Evolutionary conservation across 1,284 basidiomycete species (phyloP).

Genomic region (Leccinum variabile): DNA sequence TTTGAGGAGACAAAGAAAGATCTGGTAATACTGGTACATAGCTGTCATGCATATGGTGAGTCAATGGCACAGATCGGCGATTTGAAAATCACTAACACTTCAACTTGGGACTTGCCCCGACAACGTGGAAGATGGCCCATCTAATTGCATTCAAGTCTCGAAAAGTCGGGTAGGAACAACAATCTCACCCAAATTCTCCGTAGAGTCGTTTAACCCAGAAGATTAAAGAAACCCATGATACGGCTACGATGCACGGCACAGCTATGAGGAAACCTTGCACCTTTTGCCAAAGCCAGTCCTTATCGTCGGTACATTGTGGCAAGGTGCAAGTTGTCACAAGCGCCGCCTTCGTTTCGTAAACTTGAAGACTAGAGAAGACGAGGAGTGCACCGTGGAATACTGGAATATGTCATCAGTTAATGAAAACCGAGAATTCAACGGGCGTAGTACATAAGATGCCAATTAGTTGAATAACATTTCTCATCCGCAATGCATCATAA

Average conservation of each 20-base stretch:
- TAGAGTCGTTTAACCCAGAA: slow-evolving; percentile 58
- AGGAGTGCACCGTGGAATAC: slow-evolving; percentile 75
- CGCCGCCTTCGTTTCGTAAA: slow-evolving; percentile 66
- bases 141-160: slow-evolving; percentile 37
- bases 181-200: slow-evolving; percentile 59
- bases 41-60: slow-evolving; percentile 40
- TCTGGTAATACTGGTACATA: slow-evolving; percentile 84
- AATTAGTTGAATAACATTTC: slow-evolving; percentile 75
- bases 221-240: slow-evolving; percentile 51
- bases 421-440: not conserved
- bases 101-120: slow-evolving; percentile 78
- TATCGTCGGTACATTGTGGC: slow-evolving; percentile 19
- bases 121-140: slow-evolving; percentile 85
- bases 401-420: slow-evolving; percentile 34
- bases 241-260: slow-evolving; percentile 52
- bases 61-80: not conserved
- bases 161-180: not conserved
- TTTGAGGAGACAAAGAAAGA: slow-evolving; percentile 82
- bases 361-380: slow-evolving; percentile 70
- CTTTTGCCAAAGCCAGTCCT: slow-evolving; percentile 39
- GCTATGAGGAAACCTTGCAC: slow-evolving; percentile 54
- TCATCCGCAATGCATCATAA: slow-evolving; percentile 68
- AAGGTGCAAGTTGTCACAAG: slow-evolving; percentile 40
- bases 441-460: slow-evolving; percentile 62
- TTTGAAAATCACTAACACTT: slow-evolving; percentile 55